Evolutionary conservation across 2,329 filamentous ascomycete genomes (phyloP).

Genomic region (Colletotrichum eleusines): DNA sequence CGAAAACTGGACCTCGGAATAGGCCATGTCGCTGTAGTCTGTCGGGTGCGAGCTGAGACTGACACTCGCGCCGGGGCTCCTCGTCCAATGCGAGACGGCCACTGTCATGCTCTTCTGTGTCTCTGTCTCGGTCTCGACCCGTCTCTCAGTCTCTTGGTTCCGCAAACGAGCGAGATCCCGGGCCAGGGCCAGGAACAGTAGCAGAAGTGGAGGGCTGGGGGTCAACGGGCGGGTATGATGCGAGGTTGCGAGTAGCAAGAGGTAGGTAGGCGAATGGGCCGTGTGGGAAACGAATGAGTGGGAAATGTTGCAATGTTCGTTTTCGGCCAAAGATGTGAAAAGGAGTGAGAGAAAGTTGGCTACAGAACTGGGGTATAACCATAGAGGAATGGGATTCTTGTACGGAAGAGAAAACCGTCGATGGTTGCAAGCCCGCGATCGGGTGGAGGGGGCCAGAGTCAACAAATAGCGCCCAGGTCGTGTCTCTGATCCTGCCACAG

Average conservation of each 20-base stretch:
- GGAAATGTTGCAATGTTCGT: slow-evolving; percentile 31
- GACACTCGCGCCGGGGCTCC: slow-evolving; percentile 37
- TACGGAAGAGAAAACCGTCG: slow-evolving; percentile 41
- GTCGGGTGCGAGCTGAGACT: slow-evolving; percentile 34
- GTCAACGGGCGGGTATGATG: slow-evolving; percentile 22
- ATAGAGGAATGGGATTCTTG: slow-evolving; percentile 41
- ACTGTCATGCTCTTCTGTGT: slow-evolving; percentile 37
- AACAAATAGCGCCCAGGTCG: slow-evolving; percentile 41
- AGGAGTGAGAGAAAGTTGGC: slow-evolving; percentile 34
- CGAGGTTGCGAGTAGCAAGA: slow-evolving; percentile 25
- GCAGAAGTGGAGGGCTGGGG: slow-evolving; percentile 9
- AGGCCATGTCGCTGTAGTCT: slow-evolving; percentile 37
- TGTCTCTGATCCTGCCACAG: slow-evolving; percentile 40
- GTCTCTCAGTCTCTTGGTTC: slow-evolving; percentile 19
- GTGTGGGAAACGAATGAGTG: slow-evolving; percentile 8
- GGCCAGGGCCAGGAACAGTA: slow-evolving; percentile 26
- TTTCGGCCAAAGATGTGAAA: slow-evolving; percentile 20
- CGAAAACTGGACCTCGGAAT: slow-evolving; percentile 37
- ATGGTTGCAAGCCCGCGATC: slow-evolving; percentile 38
- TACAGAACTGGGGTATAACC: slow-evolving; percentile 29
- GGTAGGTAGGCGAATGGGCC: background rate
- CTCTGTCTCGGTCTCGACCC: slow-evolving; percentile 14
- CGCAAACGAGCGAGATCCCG: slow-evolving; percentile 32
- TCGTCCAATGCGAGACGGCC: slow-evolving; percentile 41
- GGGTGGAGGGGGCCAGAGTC: slow-evolving; percentile 36